Base-by-base conservation (phyloP, 2,329 filamentous ascomycete genomes). In the Chaetomium sp. region DNA sequence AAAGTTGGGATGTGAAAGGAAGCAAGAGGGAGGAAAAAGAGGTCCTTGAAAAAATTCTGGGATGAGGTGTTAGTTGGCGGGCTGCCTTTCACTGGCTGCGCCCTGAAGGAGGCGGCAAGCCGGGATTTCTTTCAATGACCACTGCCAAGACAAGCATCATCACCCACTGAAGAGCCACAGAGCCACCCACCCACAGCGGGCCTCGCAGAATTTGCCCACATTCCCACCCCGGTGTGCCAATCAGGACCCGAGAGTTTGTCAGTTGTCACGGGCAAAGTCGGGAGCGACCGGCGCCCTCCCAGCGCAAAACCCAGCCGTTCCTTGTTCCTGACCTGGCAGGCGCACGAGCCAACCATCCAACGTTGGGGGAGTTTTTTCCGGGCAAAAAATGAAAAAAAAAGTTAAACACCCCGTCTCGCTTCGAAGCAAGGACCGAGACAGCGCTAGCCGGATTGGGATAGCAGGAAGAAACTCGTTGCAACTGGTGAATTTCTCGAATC, bases 81-180 rank as follows among this genome's bases (percentile, higher is more conserved):
- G 36, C 49, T 35, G 19, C 33, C 49, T 37, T 40, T 14, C 5
- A 12, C 27, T 35, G 49, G 48, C 10, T 45, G 49, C 41, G 48
- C 46, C 43, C 42, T 44, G 42, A n/a, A n/a, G 14, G 11, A 9
- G 48, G 49, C 19, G 19, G 52, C 45, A 44, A 36, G 48, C 49
- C 58, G 61, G 59, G 59, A 59, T 53, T 59, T 61, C 62, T 62
- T 58, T 41, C 47, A 48, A 60, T 62, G 59, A 60, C 59, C 56
- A 33, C 27, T 46, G 59, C 61, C 62, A 64, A 64, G 61, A 27
- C 19, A 27, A 27, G 19, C 40, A 35, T 14, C 34, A 50, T 57
- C 57, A 50, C 54, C 41, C 7, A 46, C 44, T 45, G 52, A 19
- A 34, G 58, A 61, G 58, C 61, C 62, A 61, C 59, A 56, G 49